Conservation (phyloP, 2,329 filamentous ascomycete genomes). For the Pseudogymnoascus sp. region DNA sequence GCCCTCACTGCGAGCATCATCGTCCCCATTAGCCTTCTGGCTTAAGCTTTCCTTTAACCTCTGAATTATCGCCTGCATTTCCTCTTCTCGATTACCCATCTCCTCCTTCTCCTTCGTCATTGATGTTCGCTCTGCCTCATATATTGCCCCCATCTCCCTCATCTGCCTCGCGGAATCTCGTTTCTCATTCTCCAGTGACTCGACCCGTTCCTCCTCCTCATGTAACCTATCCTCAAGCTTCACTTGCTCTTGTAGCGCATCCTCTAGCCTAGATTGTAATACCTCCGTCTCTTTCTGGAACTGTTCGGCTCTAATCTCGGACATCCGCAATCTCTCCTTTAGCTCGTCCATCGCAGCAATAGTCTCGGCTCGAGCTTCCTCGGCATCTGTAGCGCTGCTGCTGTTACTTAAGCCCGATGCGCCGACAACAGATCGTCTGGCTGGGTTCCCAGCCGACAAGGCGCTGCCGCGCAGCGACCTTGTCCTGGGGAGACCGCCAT, state of each 20-base stretch:
- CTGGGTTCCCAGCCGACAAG: slow-evolving; percentile 1
- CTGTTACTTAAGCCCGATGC: slow-evolving; percentile 25
- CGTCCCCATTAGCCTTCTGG: slow-evolving; percentile 52
- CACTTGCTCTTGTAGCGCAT: slow-evolving; percentile 71
- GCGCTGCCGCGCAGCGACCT: slow-evolving; percentile 9
- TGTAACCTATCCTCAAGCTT: slow-evolving; percentile 83
- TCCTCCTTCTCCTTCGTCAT: slow-evolving; percentile 91
- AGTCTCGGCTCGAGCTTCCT: slow-evolving; percentile 71
- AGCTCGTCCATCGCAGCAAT: slow-evolving; percentile 74
- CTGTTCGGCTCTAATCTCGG: slow-evolving; percentile 69
- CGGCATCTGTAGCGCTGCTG: slow-evolving; percentile 37
- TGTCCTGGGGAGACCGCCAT: slow-evolving; percentile 7
- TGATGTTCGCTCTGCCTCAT: slow-evolving; percentile 80
- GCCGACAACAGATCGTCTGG: slow-evolving; percentile 12
- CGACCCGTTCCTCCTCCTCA: slow-evolving; percentile 76
- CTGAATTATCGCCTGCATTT: slow-evolving; percentile 84
- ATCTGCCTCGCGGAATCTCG: slow-evolving; percentile 74
- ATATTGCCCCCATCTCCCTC: slow-evolving; percentile 85
- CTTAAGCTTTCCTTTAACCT: slow-evolving; percentile 82
- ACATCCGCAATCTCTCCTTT: slow-evolving; percentile 71
- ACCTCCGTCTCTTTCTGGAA: slow-evolving; percentile 78
- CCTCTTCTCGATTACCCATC: slow-evolving; percentile 72
- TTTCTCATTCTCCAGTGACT: slow-evolving; percentile 74
- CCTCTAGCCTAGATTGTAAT: slow-evolving; percentile 77
- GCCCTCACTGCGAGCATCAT: slow-evolving; percentile 39